Percentiles rank a stretch among this genome's conserved stretches.
phyloP scores from a whole-genome alignment of 164 flowering plant genomes.

The Vitis rotundifolia region DNA sequence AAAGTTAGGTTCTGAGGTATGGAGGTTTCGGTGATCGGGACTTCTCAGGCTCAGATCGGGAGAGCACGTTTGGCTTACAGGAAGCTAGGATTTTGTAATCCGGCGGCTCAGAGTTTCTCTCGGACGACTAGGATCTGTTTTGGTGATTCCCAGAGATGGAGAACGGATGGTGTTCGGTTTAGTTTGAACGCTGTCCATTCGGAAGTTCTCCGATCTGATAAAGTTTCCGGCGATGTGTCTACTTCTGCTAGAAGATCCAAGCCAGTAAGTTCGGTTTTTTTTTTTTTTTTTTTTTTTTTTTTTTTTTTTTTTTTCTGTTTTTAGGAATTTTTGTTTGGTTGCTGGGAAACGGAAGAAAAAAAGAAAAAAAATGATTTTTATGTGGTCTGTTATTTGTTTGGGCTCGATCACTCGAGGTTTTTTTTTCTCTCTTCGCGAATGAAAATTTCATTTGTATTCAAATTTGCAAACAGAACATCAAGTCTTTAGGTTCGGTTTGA shows the following conservation, averaged over 20 bases:
- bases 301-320: background rate
- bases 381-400: background rate
- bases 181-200: conserved; percentile 34
- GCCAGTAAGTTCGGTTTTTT: conserved; percentile 29
- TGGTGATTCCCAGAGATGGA: conserved; percentile 24
- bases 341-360: background rate
- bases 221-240: conserved; percentile 2
- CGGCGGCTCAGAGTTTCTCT: conserved; percentile 14
- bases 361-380: background rate
- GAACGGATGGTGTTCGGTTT: conserved; percentile 24
- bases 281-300: background rate
- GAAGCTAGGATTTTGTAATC: conserved; percentile 27
- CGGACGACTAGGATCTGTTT: conserved; percentile 22
- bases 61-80: conserved; percentile 19
- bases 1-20: conserved; percentile 12
- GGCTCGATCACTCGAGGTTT: background rate
- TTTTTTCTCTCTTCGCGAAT: no score
- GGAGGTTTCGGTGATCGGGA: conserved; percentile 64
- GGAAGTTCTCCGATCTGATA: conserved; percentile 16
- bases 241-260: conserved; percentile 16
- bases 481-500: no score
- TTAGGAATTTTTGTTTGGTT: background rate
- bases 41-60: conserved; percentile 34
- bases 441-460: no score
- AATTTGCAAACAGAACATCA: no score